phyloP scores from a whole-genome alignment of 202 grass and related monocot species.

The Schoenoplectus triqueter region DNA sequence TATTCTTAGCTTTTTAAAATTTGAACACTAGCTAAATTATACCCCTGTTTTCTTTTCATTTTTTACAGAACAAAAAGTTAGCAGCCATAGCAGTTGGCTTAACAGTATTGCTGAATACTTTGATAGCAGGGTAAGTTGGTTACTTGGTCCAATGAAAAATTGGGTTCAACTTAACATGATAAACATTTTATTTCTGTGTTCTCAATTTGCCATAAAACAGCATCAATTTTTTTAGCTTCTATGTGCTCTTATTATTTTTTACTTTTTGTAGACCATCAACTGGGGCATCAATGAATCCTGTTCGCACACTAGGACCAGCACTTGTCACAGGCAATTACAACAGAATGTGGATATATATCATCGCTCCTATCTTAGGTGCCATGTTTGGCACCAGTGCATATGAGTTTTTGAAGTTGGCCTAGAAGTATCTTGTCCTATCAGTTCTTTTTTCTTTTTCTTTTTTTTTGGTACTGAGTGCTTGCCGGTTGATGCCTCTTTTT shows the following conservation, averaged over 20 bases:
- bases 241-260: background rate
- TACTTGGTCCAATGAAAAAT: background rate
- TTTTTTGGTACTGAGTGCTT: background rate
- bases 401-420: constrained; percentile 43
- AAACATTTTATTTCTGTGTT: background rate
- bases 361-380: constrained; percentile 51
- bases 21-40: background rate
- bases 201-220: background rate
- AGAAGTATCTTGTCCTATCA: background rate
- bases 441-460: background rate
- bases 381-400: constrained; percentile 43
- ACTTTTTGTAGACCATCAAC: constrained; percentile 49
- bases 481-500: background rate
- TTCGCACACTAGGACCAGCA: constrained; percentile 53
- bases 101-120: constrained; percentile 43
- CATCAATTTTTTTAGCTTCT: constrained; percentile 19
- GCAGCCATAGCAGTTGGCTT: constrained; percentile 38
- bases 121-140: constrained; percentile 43
- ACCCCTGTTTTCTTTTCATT: background rate
- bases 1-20: background rate
- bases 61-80: constrained; percentile 32
- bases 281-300: constrained; percentile 67
- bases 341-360: constrained; percentile 60
- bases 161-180: background rate
- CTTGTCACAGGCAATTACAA: constrained; percentile 49